phyloP scores from a whole-genome alignment of 2,329 filamentous ascomycete species.

The Hypocrella siamensis region DNA sequence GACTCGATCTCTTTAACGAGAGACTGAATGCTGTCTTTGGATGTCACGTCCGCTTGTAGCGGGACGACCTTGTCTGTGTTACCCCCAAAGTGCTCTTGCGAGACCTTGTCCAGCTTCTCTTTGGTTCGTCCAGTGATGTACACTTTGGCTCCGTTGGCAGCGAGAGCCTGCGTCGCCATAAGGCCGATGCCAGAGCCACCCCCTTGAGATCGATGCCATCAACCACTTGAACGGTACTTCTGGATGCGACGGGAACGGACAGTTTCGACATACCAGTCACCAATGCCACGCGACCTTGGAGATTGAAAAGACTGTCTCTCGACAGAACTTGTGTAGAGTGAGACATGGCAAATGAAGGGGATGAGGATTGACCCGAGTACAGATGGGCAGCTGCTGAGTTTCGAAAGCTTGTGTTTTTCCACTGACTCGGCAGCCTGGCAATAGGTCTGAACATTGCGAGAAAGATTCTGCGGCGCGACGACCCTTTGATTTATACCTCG shows the following conservation, averaged over 20 bases:
- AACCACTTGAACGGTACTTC: background rate
- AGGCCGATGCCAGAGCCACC: slow-evolving; percentile 49
- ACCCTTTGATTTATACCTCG: too few species aligned
- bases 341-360: too few species aligned
- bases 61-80: slow-evolving; percentile 39
- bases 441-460: too few species aligned
- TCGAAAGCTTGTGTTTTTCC: too few species aligned
- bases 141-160: slow-evolving; percentile 51
- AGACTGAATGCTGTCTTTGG: slow-evolving; percentile 40
- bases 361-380: too few species aligned
- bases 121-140: slow-evolving; percentile 53
- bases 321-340: slow-evolving; percentile 16
- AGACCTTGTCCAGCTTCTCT: slow-evolving; percentile 45
- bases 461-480: too few species aligned
- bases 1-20: slow-evolving; percentile 41
- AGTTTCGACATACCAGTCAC: slow-evolving; percentile 20
- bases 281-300: slow-evolving; percentile 26
- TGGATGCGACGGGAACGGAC: background rate
- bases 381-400: too few species aligned
- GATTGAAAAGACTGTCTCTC: slow-evolving; percentile 23
- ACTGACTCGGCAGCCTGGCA: too few species aligned
- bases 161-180: slow-evolving; percentile 53
- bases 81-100: slow-evolving; percentile 39
- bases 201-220: slow-evolving; percentile 11
- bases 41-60: slow-evolving; percentile 46